Base-by-base conservation (phyloP, 75 land plant species). In the Picea glauca region DNA sequence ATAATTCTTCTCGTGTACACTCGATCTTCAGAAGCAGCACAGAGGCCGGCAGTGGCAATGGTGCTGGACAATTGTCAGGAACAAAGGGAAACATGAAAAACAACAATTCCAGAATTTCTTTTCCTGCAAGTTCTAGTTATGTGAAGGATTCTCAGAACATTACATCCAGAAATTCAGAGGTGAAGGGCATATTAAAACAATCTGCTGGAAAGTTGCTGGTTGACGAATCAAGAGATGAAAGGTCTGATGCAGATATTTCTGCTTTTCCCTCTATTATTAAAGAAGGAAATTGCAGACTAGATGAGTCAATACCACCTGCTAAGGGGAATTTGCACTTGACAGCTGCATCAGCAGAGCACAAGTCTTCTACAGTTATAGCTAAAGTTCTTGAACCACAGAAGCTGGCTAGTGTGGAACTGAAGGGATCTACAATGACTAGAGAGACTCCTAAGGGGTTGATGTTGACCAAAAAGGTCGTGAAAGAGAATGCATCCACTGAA, bases 261-360 rank as follows among this genome's bases (percentile, higher is more conserved):
- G 26, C 74, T 26, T 18, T 14, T 40, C 74, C 74, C 18, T 40
- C 43, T 40, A 12, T 40, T 70, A 3, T 9, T 40, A n/a, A 20
- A 6, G 21, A 21, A 43, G 74, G 21, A 70, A 8, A 12, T 40
- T 70, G 50, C 40, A 43, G n/a, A 43, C 54, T 46, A 20, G 74
- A 70, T 18, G 12, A 70, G 54, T 70, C 43, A n/a, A 43, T 11
- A 43, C 26, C n/a, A 46, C 56, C 56, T 50, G 43, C 74, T 2
- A 70, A 70, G 74, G 74, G n/a, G 21, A 70, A 43, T 70, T 70
- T 46, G 35, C 74, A 70, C 43, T 13, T 70, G 56, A 40, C 20
- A 43, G 40, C 23, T 1, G 23, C 13, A 43, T 70, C 74, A 43
- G 54, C 23, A 40, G 74, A 70, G n/a, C 56, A 50, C 12, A 70